Evolutionary conservation across 2,329 filamentous ascomycete species (phyloP).

Genomic region (Neurospora sp.): DNA sequence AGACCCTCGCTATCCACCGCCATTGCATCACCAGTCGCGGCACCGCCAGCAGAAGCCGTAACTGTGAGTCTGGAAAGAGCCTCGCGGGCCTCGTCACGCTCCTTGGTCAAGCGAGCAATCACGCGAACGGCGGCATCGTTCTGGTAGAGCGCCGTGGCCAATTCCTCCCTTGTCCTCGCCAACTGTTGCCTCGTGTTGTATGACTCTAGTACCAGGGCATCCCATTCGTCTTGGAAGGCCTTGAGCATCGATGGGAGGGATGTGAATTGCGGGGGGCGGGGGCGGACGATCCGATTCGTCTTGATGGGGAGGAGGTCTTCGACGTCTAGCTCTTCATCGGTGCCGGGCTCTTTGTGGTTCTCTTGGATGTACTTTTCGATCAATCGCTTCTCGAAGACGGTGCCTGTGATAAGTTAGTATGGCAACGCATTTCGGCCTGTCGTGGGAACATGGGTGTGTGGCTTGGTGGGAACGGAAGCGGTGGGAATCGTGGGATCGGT

Average conservation of each 20-base stretch:
- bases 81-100: constrained; percentile 86
- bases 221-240: constrained; percentile 98
- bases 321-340: constrained; percentile 69
- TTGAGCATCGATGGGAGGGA: constrained; percentile 92
- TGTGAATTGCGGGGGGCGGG: constrained; percentile 84
- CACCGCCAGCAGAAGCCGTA: constrained; percentile 41
- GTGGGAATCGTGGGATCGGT: background rate
- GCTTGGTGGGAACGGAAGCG: no score
- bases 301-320: constrained; percentile 87
- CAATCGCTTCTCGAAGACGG: constrained; percentile 88
- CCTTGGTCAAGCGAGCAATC: constrained; percentile 80
- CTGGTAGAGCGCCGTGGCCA: constrained; percentile 89
- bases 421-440: background rate
- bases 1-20: constrained; percentile 76
- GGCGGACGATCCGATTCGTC: constrained; percentile 72
- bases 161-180: constrained; percentile 81
- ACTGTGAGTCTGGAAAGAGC: constrained; percentile 80
- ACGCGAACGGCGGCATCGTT: constrained; percentile 95
- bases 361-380: constrained; percentile 93
- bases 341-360: constrained; percentile 85
- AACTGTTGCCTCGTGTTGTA: constrained; percentile 87
- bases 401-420: constrained; percentile 41
- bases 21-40: constrained; percentile 72
- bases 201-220: constrained; percentile 81
- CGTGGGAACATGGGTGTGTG: background rate